Conservation (phyloP, 2,329 filamentous ascomycete species). For the Intubia oerlemansii region DNA sequence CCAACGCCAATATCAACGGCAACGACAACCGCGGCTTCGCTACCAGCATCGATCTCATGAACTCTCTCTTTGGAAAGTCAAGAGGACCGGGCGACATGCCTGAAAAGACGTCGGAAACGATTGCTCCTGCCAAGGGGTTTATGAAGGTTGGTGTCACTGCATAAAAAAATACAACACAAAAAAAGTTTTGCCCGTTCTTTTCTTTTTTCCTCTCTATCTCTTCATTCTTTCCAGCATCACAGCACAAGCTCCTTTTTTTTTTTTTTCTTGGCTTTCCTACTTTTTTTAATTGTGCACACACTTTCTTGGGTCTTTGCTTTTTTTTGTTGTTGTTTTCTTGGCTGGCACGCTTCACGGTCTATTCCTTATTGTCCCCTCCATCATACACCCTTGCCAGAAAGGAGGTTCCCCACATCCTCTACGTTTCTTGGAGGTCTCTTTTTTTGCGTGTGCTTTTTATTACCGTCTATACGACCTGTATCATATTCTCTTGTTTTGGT, state of each 20-base stretch:
- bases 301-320: background rate
- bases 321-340: background rate
- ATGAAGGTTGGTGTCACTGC: conserved; percentile 50
- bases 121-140: conserved; percentile 41
- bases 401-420: too few species aligned
- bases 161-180: conserved; percentile 12
- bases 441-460: too few species aligned
- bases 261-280: background rate
- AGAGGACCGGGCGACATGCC: conserved; percentile 28
- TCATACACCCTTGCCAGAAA: too few species aligned
- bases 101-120: conserved; percentile 23
- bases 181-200: too few species aligned
- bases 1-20: too few species aligned
- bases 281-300: background rate
- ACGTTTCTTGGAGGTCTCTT: too few species aligned
- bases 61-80: conserved; percentile 66
- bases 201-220: conserved; percentile 2
- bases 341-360: too few species aligned
- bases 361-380: too few species aligned
- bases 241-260: too few species aligned
- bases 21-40: conserved; percentile 45
- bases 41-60: conserved; percentile 90
- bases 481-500: too few species aligned
- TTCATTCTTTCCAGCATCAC: background rate
- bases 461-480: too few species aligned